Conservation (phyloP, 768 basidiomycete genomes). For the Termitomyces sp. region DNA sequence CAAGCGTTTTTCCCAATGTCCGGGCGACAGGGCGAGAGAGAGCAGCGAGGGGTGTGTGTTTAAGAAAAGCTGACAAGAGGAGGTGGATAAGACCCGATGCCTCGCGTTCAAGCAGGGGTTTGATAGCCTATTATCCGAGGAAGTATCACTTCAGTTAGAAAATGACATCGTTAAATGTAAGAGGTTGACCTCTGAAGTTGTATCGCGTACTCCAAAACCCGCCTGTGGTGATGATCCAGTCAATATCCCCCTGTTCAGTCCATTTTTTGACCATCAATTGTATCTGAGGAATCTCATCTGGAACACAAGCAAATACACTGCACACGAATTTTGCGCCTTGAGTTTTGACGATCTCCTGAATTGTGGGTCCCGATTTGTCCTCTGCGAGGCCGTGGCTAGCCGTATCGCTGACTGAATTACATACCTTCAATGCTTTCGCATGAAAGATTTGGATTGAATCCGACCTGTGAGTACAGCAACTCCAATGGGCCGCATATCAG, state of each 20-base stretch:
- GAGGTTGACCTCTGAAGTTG: constrained; percentile 71
- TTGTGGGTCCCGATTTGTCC: constrained; percentile 67
- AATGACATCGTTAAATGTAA: neutral
- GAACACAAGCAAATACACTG: constrained; percentile 44
- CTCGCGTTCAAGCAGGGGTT: constrained; percentile 60
- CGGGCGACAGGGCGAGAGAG: constrained; percentile 84
- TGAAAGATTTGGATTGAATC: constrained; percentile 4
- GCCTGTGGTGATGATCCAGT: constrained; percentile 81
- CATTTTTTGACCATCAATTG: constrained; percentile 42
- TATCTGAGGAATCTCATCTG: constrained; percentile 62
- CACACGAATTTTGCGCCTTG: constrained; percentile 31
- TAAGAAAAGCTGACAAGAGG: constrained; percentile 62
- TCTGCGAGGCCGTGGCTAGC: constrained; percentile 42
- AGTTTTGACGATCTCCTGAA: constrained; percentile 44
- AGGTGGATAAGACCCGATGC: constrained; percentile 75
- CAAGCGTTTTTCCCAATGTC: constrained; percentile 57
- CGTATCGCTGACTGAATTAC: constrained; percentile 64
- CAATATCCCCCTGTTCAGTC: constrained; percentile 42
- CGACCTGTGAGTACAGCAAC: constrained; percentile 30
- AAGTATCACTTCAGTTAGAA: neutral
- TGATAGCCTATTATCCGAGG: constrained; percentile 42
- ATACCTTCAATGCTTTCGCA: constrained; percentile 2
- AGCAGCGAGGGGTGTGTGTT: constrained; percentile 76
- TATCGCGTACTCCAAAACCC: constrained; percentile 82
- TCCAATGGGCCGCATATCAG: constrained; percentile 18